These are phyloP conservation scores for Lactarius hengduanensis DNA, from an alignment of 768 basidiomycete species.

Conservation along the genomic window DNA sequence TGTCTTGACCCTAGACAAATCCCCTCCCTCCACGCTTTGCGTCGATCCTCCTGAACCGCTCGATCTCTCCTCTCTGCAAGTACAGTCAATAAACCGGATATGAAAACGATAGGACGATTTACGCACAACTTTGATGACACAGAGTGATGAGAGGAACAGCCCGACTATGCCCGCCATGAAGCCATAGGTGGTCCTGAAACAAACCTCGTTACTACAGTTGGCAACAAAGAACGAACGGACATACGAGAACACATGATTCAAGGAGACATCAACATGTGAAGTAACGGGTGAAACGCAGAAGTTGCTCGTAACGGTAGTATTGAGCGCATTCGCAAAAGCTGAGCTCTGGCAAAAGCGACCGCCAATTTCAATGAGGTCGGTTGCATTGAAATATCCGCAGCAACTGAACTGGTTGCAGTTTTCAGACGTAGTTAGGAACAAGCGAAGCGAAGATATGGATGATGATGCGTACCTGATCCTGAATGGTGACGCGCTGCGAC, in stretches of 20 bases:
- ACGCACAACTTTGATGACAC: conserved; percentile 84
- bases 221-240: conserved; percentile 34
- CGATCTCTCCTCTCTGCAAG: conserved; percentile 68
- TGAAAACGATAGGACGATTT: background rate
- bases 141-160: conserved; percentile 77
- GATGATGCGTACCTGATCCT: conserved; percentile 57
- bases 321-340: conserved; percentile 34
- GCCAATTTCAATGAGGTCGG: conserved; percentile 55
- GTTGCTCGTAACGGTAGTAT: conserved; percentile 41
- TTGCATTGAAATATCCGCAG: conserved; percentile 73
- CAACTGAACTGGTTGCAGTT: conserved; percentile 57
- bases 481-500: conserved; percentile 54
- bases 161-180: conserved; percentile 78
- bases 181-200: conserved; percentile 59
- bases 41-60: conserved; percentile 88
- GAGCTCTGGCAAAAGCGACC: conserved; percentile 56
- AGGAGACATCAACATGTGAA: conserved; percentile 61
- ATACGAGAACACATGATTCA: conserved; percentile 85
- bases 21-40: conserved; percentile 83
- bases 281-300: conserved; percentile 77
- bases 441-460: conserved; percentile 25
- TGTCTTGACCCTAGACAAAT: conserved; percentile 59
- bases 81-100: background rate
- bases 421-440: background rate
- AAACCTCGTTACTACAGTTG: background rate